These are phyloP conservation scores for Phytophthora capsici DNA, from an alignment of 352 stramenopile species.

Conservation along the genomic window DNA sequence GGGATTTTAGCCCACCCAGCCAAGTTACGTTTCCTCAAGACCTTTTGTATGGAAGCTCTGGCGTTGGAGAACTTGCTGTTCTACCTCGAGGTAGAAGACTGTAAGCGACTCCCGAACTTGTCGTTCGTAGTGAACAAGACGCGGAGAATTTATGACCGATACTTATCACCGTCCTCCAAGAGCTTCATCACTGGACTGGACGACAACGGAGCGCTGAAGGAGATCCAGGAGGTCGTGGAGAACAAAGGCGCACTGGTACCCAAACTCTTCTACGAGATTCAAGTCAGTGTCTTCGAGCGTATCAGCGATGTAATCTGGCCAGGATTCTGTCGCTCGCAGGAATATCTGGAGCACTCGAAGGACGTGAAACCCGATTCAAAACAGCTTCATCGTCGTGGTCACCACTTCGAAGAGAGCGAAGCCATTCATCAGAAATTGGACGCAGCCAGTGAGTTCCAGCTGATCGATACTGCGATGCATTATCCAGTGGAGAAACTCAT, in stretches of 20 bases:
- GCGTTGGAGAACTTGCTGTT: slow-evolving; percentile 87
- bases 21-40: slow-evolving; percentile 86
- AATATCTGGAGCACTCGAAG: slow-evolving; percentile 76
- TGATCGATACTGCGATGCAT: slow-evolving; percentile 77
- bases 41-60: slow-evolving; percentile 86
- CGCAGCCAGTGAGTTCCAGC: slow-evolving; percentile 64
- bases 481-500: slow-evolving; percentile 82
- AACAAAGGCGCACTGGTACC: slow-evolving; percentile 53
- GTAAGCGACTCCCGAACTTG: slow-evolving; percentile 81
- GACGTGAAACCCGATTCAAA: slow-evolving; percentile 38
- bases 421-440: slow-evolving; percentile 63
- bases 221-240: slow-evolving; percentile 60
- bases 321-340: slow-evolving; percentile 66
- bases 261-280: slow-evolving; percentile 78
- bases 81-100: slow-evolving; percentile 86
- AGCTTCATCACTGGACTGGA: slow-evolving; percentile 56
- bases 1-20: slow-evolving; percentile 73
- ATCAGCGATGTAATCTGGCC: slow-evolving; percentile 81
- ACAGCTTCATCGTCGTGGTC: slow-evolving; percentile 13
- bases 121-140: slow-evolving; percentile 84
- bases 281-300: slow-evolving; percentile 56
- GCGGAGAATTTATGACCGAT: slow-evolving; percentile 81
- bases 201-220: slow-evolving; percentile 33
- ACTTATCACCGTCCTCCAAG: slow-evolving; percentile 56
- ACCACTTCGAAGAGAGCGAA: slow-evolving; percentile 53